These are phyloP conservation scores for Sporisorium reilianum DNA, from an alignment of 1,284 basidiomycete species.

Conservation along the genomic window DNA sequence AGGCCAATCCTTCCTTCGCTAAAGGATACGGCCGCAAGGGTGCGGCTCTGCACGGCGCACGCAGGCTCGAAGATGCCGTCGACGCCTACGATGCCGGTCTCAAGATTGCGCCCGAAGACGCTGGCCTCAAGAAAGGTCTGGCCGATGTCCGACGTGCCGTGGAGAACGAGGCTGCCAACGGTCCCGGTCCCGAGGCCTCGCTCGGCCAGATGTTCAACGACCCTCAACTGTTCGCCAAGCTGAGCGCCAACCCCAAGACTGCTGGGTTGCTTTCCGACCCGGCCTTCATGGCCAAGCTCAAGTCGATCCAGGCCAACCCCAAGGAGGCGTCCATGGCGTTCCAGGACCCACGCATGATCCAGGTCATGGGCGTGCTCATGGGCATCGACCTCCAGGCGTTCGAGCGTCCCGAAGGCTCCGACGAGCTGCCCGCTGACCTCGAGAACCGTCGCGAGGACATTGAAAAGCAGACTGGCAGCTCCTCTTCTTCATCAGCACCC, in stretches of 20 bases:
- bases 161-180: conserved; percentile 70
- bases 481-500: conserved; percentile 17
- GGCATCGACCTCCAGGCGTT: conserved; percentile 92
- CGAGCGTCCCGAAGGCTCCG: conserved; percentile 84
- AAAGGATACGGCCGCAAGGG: conserved; percentile 95
- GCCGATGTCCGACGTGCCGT: conserved; percentile 71
- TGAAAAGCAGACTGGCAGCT: conserved; percentile 60
- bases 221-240: conserved; percentile 83
- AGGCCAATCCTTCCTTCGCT: conserved; percentile 83
- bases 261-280: conserved; percentile 85
- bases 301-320: conserved; percentile 70
- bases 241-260: conserved; percentile 87
- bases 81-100: conserved; percentile 83
- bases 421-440: conserved; percentile 79
- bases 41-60: conserved; percentile 89
- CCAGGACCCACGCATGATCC: conserved; percentile 89
- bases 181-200: conserved; percentile 71
- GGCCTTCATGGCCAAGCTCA: conserved; percentile 71
- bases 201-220: conserved; percentile 86
- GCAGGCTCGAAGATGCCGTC: conserved; percentile 84
- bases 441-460: conserved; percentile 55
- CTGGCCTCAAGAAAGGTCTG: conserved; percentile 85
- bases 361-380: conserved; percentile 90
- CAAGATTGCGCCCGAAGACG: conserved; percentile 80
- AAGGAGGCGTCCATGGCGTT: conserved; percentile 71